Evolutionary conservation across 2,329 filamentous ascomycete species (phyloP), one percentile per base, ranked within the genome.

Genomic region (Neoascochyta sp.): DNA sequence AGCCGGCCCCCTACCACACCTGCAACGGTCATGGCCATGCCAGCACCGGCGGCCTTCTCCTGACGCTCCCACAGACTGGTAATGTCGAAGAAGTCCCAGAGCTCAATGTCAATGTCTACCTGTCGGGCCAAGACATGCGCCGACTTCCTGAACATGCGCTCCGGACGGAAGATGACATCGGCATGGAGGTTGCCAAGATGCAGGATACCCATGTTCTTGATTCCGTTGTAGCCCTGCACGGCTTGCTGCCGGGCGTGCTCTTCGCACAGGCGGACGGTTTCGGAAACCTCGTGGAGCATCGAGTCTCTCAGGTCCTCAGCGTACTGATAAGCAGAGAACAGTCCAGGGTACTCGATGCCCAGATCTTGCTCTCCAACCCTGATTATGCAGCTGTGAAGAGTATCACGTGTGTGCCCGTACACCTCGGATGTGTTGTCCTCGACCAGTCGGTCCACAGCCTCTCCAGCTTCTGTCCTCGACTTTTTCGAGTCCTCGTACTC

Each of bases 81-180:
- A 62, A 88, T 73, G 62, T 98, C 92, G 52, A 98, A 86, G 70
- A 98, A 96, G 66, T 98, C 92, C 75, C 75, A 84, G 1, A 95
- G 50, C 55, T 98, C 89, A 4, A 92, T 85, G 31, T 92, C 80
- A 12, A 95, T 80, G 39, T 95, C 80, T 10, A 96, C 81, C 55
- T 94, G 82, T 43, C 87, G 80, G 5, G 86, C 88, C 22, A 95
- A 69, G 2, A 80, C 78, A 60, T 98, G 86, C 37, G 81, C 78
- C 53, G 83, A 83, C 40, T 86, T 80, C 37, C 80, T 81, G 71
- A 96, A 98, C 92, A 98, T 96, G 57, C 89, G 79, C 50, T 95
- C 88, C 2, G 87, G 80, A 16, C 84, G 80, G 78, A 98, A 95
- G 46, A 80, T 86, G 24, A 95, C 77, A 48, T 89, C 83, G 13